Percentiles rank a stretch among this genome's conserved stretches.
Conservation (phyloP, 176 grass and related monocot species). For the bread wheat (Triticum aestivum) region DNA sequence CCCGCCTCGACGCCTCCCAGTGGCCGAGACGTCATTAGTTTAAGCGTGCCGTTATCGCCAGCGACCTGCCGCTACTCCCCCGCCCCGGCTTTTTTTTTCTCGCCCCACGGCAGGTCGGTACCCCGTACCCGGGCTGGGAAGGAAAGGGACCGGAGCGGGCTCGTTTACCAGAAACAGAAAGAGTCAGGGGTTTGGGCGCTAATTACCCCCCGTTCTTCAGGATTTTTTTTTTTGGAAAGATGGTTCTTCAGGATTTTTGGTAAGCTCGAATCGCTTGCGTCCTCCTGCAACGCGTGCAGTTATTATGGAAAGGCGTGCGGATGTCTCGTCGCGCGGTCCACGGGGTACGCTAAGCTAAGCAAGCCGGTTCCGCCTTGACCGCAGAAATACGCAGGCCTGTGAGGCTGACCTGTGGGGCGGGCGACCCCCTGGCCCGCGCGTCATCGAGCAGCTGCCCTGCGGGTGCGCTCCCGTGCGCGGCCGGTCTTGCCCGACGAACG, state of each 20-base stretch:
- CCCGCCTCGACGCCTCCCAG: conserved; percentile 9
- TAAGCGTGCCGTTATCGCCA: conserved; percentile 27
- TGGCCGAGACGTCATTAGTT: conserved; percentile 33
- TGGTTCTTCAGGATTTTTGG: too few relatives aligned
- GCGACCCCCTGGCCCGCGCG: neutral
- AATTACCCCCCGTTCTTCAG: conserved; percentile 3
- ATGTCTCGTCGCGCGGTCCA: conserved; percentile 5
- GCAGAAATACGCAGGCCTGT: neutral
- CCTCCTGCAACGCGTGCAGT: conserved; percentile 12
- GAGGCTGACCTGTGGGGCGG: neutral
- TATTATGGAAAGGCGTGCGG: conserved; percentile 27
- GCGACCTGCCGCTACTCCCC: neutral
- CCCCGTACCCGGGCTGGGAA: neutral
- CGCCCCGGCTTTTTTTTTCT: too few relatives aligned
- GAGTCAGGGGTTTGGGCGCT: neutral
- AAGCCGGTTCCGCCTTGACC: neutral
- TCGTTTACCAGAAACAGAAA: conserved; percentile 12
- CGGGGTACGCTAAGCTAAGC: neutral
- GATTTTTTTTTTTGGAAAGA: too few relatives aligned
- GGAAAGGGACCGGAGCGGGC: neutral
- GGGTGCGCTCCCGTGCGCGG: neutral
- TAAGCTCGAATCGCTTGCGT: neutral
- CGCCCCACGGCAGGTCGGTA: too few relatives aligned
- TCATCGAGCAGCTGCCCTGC: neutral
- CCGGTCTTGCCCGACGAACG: neutral